Evolutionary conservation across 2,329 filamentous ascomycete genomes (phyloP).

Genomic region (Botrytis porri): DNA sequence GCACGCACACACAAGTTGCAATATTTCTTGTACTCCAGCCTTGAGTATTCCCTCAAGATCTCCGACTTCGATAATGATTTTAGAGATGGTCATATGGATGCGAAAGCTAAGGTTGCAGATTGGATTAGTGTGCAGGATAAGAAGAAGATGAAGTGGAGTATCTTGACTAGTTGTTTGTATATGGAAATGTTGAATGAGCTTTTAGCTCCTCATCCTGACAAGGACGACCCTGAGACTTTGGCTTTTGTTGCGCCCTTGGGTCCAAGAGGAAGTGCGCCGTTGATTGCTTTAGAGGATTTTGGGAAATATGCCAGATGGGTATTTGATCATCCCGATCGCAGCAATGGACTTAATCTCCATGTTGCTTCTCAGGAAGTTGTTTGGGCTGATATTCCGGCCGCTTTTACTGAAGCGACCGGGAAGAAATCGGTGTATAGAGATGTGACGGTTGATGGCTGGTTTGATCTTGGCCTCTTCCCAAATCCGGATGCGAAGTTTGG

Average conservation of each 20-base stretch:
- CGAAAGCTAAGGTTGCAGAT: conserved; percentile 38
- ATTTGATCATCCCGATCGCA: conserved; percentile 29
- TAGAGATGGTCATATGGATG: conserved; percentile 43
- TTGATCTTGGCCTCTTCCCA: conserved; percentile 20
- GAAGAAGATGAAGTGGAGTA: conserved; percentile 27
- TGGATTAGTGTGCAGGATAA: conserved; percentile 28
- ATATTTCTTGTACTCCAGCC: conserved; percentile 40
- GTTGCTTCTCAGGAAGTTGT: conserved; percentile 31
- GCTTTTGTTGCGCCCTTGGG: conserved; percentile 28
- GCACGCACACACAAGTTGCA: conserved; percentile 31
- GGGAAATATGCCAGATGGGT: conserved; percentile 34
- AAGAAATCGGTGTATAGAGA: conserved; percentile 27
- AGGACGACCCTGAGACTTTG: conserved; percentile 18
- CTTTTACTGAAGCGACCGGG: conserved; percentile 27
- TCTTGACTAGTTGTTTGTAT: conserved; percentile 38
- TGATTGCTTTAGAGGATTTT: conserved; percentile 33
- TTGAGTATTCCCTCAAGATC: conserved; percentile 42
- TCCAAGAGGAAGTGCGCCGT: conserved; percentile 20
- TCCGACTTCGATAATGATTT: conserved; percentile 39
- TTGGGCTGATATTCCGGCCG: conserved; percentile 24
- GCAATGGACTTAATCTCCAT: conserved; percentile 31
- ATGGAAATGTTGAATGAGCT: conserved; percentile 35
- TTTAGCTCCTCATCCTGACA: conserved; percentile 23
- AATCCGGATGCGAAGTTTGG: conserved; percentile 27
- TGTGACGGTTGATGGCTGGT: conserved; percentile 27